A percentile compares a stretch with the other conserved stretches of the same genome.
phyloP scores from a whole-genome alignment of 805 yeast species.

The Pichia thaimueangensis region DNA sequence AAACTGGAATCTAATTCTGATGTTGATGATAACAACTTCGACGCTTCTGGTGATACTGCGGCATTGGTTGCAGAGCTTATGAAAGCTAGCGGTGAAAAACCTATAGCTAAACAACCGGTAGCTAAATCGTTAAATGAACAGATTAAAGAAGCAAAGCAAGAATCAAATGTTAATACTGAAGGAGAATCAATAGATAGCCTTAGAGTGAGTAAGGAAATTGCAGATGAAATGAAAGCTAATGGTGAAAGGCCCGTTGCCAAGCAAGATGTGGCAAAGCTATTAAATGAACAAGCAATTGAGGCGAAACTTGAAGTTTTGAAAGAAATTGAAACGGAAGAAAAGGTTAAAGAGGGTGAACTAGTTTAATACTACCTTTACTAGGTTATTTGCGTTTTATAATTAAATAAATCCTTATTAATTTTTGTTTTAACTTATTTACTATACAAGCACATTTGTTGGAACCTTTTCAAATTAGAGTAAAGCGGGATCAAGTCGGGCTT shows the following conservation, averaged over 20 bases:
- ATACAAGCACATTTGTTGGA: no score
- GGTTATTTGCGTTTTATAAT: no score
- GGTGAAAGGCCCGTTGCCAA: conserved; percentile 23
- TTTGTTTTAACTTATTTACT: no score
- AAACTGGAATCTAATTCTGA: not conserved
- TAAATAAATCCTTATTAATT: no score
- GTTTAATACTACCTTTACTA: no score
- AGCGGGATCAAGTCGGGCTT: no score
- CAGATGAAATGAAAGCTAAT: conserved; percentile 19
- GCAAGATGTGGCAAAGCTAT: conserved; percentile 23
- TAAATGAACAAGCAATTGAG: conserved; percentile 22
- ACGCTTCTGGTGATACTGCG: no score
- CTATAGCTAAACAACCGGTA: conserved; percentile 22
- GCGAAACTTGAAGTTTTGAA: conserved; percentile 10
- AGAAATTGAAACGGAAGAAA: no score
- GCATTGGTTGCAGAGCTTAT: conserved; percentile 22
- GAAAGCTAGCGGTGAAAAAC: conserved; percentile 21
- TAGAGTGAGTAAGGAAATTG: conserved; percentile 15
- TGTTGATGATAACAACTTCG: no score
- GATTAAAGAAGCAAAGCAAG: conserved; percentile 15
- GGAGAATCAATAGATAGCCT: not conserved
- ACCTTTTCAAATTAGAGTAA: no score
- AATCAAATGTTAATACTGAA: not conserved
- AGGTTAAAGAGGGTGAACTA: no score
- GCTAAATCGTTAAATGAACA: conserved; percentile 27